Percentiles rank a stretch among this genome's conserved stretches.
Conservation (phyloP, 345 rosid genomes). For the Nephelium lappaceum region DNA sequence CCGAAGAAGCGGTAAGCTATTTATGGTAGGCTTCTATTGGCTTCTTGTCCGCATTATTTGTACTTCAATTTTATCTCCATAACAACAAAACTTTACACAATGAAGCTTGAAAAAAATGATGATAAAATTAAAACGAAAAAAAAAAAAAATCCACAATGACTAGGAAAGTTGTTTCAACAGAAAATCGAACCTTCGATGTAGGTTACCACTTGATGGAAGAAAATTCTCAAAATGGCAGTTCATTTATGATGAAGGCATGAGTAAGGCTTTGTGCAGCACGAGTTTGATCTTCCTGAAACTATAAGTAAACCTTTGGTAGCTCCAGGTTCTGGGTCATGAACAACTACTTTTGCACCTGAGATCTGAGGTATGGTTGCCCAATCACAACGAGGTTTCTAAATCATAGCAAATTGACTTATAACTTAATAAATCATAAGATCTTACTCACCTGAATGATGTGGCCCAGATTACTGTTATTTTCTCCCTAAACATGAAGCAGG, state of each 20-base stretch:
- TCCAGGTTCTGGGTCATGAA: slow-evolving; percentile 66
- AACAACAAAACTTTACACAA: background rate
- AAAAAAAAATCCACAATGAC: background rate
- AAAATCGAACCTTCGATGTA: background rate
- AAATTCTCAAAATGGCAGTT: slow-evolving; percentile 29
- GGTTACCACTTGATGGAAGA: background rate
- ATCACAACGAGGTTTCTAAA: slow-evolving; percentile 10
- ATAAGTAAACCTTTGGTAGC: slow-evolving; percentile 57
- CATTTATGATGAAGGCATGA: slow-evolving; percentile 68
- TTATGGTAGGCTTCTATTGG: background rate
- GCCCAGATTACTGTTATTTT: slow-evolving; percentile 52
- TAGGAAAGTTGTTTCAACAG: background rate
- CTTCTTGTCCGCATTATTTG: background rate
- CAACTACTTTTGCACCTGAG: slow-evolving; percentile 64
- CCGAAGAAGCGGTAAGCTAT: background rate
- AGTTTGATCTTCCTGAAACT: slow-evolving; percentile 69
- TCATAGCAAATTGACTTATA: background rate
- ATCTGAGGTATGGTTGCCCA: slow-evolving; percentile 40
- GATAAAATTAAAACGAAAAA: background rate
- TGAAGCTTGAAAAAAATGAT: too few relatives aligned
- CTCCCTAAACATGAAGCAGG: slow-evolving; percentile 65
- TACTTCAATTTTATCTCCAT: background rate
- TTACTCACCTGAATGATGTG: slow-evolving; percentile 67
- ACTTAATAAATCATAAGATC: background rate
- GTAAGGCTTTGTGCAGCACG: slow-evolving; percentile 70